Evolutionary conservation across 306 rosid genomes (phyloP).

Genomic region (Biancaea sappan): DNA sequence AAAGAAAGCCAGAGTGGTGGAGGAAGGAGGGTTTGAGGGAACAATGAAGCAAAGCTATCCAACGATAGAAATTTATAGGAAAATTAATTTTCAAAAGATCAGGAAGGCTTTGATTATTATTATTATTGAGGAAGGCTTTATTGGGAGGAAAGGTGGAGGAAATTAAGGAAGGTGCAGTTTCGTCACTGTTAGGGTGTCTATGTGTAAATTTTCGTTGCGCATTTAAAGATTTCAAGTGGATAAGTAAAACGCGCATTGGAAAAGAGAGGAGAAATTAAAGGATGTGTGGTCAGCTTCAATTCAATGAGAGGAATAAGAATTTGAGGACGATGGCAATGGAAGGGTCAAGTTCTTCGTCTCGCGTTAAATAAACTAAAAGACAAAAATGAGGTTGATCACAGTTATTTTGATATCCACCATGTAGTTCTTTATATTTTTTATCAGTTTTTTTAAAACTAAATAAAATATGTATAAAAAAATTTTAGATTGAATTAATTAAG

Average conservation of each 20-base stretch:
- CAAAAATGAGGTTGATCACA: not conserved
- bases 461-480: too few relatives aligned
- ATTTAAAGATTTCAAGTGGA: not conserved
- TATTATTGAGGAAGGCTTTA: not conserved
- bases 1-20: not conserved
- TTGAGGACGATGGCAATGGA: slow-evolving; percentile 20
- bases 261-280: not conserved
- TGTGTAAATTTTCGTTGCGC: not conserved
- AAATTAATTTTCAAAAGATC: not conserved
- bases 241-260: slow-evolving; percentile 37
- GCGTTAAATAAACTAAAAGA: not conserved
- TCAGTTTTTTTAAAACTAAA: too few relatives aligned
- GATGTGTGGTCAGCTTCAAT: not conserved
- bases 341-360: not conserved
- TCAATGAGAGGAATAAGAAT: not conserved
- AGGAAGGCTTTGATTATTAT: not conserved
- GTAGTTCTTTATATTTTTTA: too few relatives aligned
- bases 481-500: too few relatives aligned
- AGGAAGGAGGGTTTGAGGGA: not conserved
- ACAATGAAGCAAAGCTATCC: slow-evolving; percentile 5
- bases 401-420: too few relatives aligned
- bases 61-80: slow-evolving; percentile 24
- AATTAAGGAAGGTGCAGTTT: slow-evolving; percentile 15
- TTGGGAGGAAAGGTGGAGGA: slow-evolving; percentile 49
- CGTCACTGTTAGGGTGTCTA: slow-evolving; percentile 34